These are phyloP conservation scores for Lachnum nothofagi DNA, from an alignment of 2,329 filamentous ascomycete species.

Conservation along the genomic window DNA sequence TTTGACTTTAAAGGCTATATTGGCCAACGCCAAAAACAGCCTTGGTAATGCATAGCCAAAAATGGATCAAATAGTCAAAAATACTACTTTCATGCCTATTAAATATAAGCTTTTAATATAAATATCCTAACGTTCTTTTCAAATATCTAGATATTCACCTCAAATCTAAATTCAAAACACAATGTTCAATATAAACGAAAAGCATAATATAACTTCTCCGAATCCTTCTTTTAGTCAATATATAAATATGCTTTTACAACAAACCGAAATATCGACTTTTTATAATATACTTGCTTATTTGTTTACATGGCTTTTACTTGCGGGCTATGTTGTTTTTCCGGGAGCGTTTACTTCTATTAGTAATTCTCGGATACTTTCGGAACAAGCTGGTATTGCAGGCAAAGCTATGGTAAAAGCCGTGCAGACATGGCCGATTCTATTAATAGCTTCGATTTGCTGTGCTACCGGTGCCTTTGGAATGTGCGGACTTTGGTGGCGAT, in stretches of 20 bases:
- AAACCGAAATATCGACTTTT: slow-evolving; percentile 10
- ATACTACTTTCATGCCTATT: no score
- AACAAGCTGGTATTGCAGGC: slow-evolving; percentile 11
- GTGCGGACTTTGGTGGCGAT: slow-evolving; percentile 12
- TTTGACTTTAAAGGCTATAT: no score
- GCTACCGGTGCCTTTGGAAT: slow-evolving; percentile 9
- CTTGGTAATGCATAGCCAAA: no score
- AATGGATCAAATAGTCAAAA: no score
- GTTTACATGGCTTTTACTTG: slow-evolving; percentile 18
- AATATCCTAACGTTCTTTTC: no score
- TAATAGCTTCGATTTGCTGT: slow-evolving; percentile 12
- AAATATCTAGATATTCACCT: no score
- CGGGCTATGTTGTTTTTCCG: slow-evolving; percentile 16
- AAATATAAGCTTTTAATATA: no score
- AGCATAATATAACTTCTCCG: slow-evolving; percentile 3
- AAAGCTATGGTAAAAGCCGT: slow-evolving; percentile 16
- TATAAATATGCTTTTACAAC: slow-evolving; percentile 14
- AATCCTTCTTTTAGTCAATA: slow-evolving; percentile 11
- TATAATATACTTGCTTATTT: slow-evolving; percentile 13
- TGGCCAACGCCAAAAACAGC: no score
- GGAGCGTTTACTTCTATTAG: slow-evolving; percentile 13
- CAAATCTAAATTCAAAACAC: no score
- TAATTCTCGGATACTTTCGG: slow-evolving; percentile 15
- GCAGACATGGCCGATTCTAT: slow-evolving; percentile 11
- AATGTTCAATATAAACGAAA: no score